Evolutionary conservation across 192 early-diverging fungal species (phyloP).

Genomic region (Martensiomyces pterosporus): DNA sequence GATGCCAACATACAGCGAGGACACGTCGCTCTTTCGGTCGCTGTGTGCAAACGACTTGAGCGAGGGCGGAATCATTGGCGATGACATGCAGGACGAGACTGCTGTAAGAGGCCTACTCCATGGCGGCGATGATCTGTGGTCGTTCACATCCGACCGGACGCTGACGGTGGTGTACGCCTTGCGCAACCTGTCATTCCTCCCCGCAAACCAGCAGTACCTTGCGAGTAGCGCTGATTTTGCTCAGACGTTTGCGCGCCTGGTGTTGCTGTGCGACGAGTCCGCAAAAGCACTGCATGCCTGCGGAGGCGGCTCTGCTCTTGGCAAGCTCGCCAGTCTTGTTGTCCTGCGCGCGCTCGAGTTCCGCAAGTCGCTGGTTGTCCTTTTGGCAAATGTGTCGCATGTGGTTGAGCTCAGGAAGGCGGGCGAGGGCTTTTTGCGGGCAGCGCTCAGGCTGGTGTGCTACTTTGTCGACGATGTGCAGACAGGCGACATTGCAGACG

Average conservation of each 20-base stretch:
- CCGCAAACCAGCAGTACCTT: conserved; percentile 38
- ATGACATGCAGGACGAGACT: conserved; percentile 37
- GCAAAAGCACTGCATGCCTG: conserved; percentile 4
- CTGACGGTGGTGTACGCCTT: conserved; percentile 35
- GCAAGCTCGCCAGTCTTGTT: conserved; percentile 13
- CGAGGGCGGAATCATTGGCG: conserved; percentile 29
- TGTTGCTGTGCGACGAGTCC: conserved; percentile 16
- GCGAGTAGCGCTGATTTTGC: conserved; percentile 37
- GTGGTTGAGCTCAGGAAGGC: conserved; percentile 18
- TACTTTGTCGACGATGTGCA: conserved; percentile 46
- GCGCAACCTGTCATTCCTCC: conserved; percentile 45
- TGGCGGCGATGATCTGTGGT: conserved; percentile 39
- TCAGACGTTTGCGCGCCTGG: conserved; percentile 12
- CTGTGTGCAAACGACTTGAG: conserved; percentile 11
- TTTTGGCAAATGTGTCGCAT: conserved; percentile 32
- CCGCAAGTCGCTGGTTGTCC: conserved; percentile 32
- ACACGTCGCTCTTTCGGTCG: conserved; percentile 16
- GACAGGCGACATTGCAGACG: conserved; percentile 14
- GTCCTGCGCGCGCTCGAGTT: conserved; percentile 42
- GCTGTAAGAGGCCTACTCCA: conserved; percentile 34
- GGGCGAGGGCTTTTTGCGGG: conserved; percentile 12
- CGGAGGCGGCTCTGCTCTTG: neutral
- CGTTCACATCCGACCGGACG: conserved; percentile 46
- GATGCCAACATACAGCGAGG: conserved; percentile 20
- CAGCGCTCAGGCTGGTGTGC: conserved; percentile 20